Evolutionary conservation across 176 grass and related monocot genomes (phyloP).

Genomic region (Neostapfia colusana): DNA sequence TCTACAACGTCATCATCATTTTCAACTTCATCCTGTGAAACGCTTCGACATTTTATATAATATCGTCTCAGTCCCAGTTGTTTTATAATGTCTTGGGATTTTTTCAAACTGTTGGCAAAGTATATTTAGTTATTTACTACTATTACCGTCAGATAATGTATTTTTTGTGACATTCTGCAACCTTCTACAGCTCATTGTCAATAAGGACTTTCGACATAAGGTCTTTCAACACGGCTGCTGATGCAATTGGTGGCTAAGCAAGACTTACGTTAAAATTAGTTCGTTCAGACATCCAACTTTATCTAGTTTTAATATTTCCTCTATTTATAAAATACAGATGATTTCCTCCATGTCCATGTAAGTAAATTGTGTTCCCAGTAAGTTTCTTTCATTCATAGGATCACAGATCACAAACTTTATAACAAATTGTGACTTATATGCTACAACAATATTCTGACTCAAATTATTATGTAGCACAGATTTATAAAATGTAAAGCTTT

Average conservation of each 20-base stretch:
- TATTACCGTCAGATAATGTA: constrained; percentile 1
- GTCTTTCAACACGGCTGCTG: constrained; percentile 11
- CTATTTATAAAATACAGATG: not conserved
- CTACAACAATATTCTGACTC: not conserved
- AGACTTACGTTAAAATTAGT: constrained; percentile 17
- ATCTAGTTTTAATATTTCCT: not conserved
- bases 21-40: not conserved
- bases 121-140: constrained; percentile 20
- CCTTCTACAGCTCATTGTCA: constrained; percentile 39
- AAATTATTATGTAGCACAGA: not conserved
- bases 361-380: not conserved
- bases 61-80: not conserved
- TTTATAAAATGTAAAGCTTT: not conserved
- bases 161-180: constrained; percentile 8
- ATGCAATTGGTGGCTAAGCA: not conserved
- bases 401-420: not conserved
- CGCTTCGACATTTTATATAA: not conserved
- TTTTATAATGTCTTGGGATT: constrained; percentile 6
- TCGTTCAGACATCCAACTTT: not conserved
- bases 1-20: not conserved
- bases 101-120: constrained; percentile 9
- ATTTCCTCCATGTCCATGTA: not conserved
- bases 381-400: not conserved
- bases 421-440: not conserved
- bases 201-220: constrained; percentile 16